Base-by-base conservation (phyloP, 768 basidiomycete species). In the Lepiota brunneoincarnata region DNA sequence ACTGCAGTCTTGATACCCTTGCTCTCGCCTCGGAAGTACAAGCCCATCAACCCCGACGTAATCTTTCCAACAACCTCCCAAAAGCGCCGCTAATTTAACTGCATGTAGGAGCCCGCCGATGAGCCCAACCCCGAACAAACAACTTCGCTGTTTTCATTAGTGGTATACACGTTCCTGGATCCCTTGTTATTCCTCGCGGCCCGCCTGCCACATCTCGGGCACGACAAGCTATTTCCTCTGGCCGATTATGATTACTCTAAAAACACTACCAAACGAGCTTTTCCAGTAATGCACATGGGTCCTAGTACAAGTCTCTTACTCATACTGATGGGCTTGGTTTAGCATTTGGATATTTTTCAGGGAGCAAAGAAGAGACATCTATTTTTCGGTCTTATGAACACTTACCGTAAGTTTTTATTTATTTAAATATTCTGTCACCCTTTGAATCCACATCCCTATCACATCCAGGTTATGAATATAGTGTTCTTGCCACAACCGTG, bases 171-270 rank as follows among this genome's bases (percentile, higher is more conserved):
- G 14, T 89, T 79, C 69, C 66, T 88, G 59, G 81, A 87, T 55
- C 72, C 76, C 0, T 65, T 78, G 34, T 67, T 86, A 18, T 72
- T 74, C 49, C 59, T 69, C 34, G 81, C 78, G 3, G 75, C 75
- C 56, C 69, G 72, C 12, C 60, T 76, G n/a, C 64, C 74, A 4
- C 81, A 80, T 63, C 64, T 86, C 0, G 63, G 79, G 0, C 69
- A 73, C 38, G 82, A 86, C 42, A 64, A 81, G 49, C 66, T 87
- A 23, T 84, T 84, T 12, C 81, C 81, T 2, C 75, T 89, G 69
- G 81, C 83, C 2, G 86, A 89, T 56, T 81, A 80, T 51, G 87
- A 89, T 56, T 50, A 64, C 51, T 67, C 68, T 2, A 46, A 63
- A 18, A 51, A 65, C 47, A 49, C 71, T 10, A 69, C 61, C 35